Base-by-base conservation (phyloP, 2,329 filamentous ascomycete genomes). In the Fusarium sp. region DNA sequence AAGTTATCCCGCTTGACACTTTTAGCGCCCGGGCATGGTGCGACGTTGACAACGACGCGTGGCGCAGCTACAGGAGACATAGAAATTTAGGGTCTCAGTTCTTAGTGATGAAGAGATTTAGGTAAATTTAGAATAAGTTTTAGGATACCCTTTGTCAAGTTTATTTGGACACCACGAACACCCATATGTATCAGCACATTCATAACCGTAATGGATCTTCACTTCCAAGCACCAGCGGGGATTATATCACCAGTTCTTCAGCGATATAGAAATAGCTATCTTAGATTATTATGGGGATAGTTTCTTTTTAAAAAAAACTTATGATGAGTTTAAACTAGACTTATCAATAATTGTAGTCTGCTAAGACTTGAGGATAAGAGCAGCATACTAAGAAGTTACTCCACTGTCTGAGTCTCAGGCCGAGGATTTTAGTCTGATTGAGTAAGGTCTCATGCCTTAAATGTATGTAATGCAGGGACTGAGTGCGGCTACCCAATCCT, bases 321-420 rank as follows among this genome's bases (percentile, higher is more conserved):
- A 18, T 42, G 14, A 42, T n/a, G 15, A 42, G n/a, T 42, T 16
- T 16, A 16, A 15, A 23, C 9, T 11, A 18, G 39, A 42, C 39
- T 23, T 3, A 4, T 42, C 10, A 11, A 18, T 7, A 0, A 23
- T 23, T 23, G 6, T 42, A 7, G n/a, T 42, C n/a, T 18, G n/a
- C 5, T 10, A 1, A 42, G 41, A 23, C 1, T 18, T 7, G 4
- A 44, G 4, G 0, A 9, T 16, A 44, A 18, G 3, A 25, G n/a
- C 16, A 44, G 41, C n/a, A 44, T 44, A 23, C 10, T 7, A 18
- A 44, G 16, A 44, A 12, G 16, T 9, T 18, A 25, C 7, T 23
- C 4, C 7, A 44, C 0, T 19, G 10, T 12, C 41, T 25, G 15
- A 18, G 41, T 5, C 41, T 18, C 15, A 23, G 41, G 4, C 10